Base-by-base conservation (phyloP, 2,329 filamentous ascomycete genomes). In the Cryphonectria naterciae region DNA sequence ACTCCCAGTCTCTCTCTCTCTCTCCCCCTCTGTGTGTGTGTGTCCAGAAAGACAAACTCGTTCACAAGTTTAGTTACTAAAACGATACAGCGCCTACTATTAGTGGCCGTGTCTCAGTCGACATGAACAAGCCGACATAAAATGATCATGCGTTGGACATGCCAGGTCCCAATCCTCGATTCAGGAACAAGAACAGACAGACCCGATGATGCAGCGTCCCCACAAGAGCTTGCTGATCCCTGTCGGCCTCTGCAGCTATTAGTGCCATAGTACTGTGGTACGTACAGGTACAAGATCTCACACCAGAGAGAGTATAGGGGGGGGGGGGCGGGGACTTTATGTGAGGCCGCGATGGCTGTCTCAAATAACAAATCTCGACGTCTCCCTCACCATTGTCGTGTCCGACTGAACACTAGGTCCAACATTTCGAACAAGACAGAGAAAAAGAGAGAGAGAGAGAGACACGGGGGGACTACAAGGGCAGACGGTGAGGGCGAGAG, bases 121-220 rank as follows among this genome's bases (percentile, higher is more conserved):
- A 49, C 46, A 49, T 22, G 46, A 22, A 43, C 25, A 43, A 35
- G n/a, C 25, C 41, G 39, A 15, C 28, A 43, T 32, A 22, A n/a
- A 10, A 32, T n/a, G 41, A 39, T 32, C 61, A 64, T 32, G 61
- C 35, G 15, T 52, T 65, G 25, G n/a, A 19, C 63, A 32, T 25
- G 46, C 8, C 39, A 52, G 41, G 19, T 37, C n/a, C 10, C 63
- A 1, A n/a, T 46, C 43, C 41, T 46, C 61, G 41, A 65, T 65
- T 32, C 63, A 65, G 63, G 43, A 49, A 49, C 63, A 35, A 65
- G 63, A 52, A 52, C 28, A 49, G 43, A 64, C 61, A 43, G 58
- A 32, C 22, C 63, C 41, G 41, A 52, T 65, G 39, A n/a, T 65
- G 63, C 63, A 65, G 63, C 63, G 63, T 49, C 63, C 11, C 41